A percentile compares a stretch with the other conserved stretches of the same genome.
phyloP scores from a whole-genome alignment of 2,329 filamentous ascomycete genomes.

The Aciculosporium take region DNA sequence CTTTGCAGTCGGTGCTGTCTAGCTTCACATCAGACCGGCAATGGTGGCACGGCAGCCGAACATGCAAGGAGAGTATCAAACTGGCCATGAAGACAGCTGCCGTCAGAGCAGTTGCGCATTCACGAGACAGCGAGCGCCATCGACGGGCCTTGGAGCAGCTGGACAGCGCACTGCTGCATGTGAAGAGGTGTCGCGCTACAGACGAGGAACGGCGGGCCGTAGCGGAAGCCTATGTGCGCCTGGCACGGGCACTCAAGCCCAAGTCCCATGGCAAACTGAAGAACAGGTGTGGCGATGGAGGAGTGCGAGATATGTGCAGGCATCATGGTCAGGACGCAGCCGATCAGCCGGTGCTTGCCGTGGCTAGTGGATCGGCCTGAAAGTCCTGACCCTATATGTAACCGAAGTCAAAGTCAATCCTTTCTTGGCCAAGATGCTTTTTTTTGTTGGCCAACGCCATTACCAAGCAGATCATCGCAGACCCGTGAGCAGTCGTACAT shows the following conservation, averaged over 20 bases:
- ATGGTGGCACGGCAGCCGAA: slow-evolving; percentile 24
- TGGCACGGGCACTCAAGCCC: slow-evolving; percentile 1
- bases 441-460: neutral
- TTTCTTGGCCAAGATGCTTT: too few relatives aligned
- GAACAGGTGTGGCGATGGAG: neutral
- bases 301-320: neutral
- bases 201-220: slow-evolving; percentile 9
- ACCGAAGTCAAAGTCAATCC: too few relatives aligned
- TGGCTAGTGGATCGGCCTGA: slow-evolving; percentile 1
- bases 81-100: slow-evolving; percentile 22
- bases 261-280: neutral
- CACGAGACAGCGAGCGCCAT: slow-evolving; percentile 9
- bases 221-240: slow-evolving; percentile 10
- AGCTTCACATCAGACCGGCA: slow-evolving; percentile 17
- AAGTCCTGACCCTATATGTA: slow-evolving; percentile 3
- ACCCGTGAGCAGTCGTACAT: too few relatives aligned
- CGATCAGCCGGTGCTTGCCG: neutral
- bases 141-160: slow-evolving; percentile 12
- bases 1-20: slow-evolving; percentile 17
- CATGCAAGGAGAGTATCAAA: slow-evolving; percentile 25
- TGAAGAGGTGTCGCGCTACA: slow-evolving; percentile 11
- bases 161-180: slow-evolving; percentile 14
- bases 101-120: slow-evolving; percentile 11
- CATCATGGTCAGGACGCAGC: neutral
- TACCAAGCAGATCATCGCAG: too few relatives aligned